These are phyloP conservation scores for Lithohypha guttulata DNA, from an alignment of 2,329 filamentous ascomycete genomes.

Conservation along the genomic window DNA sequence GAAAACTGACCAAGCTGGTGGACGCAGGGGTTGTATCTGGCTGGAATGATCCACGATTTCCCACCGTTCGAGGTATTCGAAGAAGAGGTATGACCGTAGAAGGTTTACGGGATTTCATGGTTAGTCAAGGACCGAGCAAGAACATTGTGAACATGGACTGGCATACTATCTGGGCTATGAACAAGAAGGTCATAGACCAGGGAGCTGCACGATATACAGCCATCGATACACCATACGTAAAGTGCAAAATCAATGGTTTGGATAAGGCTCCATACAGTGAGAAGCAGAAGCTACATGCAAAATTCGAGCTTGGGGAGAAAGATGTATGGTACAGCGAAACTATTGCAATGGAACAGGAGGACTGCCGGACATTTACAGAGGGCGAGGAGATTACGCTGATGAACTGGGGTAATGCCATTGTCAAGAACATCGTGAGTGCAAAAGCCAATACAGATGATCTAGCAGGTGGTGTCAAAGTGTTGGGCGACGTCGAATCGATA, in stretches of 20 bases:
- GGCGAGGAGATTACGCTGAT: conserved; percentile 28
- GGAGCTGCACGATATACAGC: conserved; percentile 25
- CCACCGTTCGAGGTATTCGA: conserved; percentile 40
- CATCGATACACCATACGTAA: conserved; percentile 23
- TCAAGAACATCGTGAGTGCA: conserved; percentile 19
- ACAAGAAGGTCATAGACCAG: conserved; percentile 79
- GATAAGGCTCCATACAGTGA: conserved; percentile 37
- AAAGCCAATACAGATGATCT: conserved; percentile 15
- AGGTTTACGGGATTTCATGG: conserved; percentile 39
- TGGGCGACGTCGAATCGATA: conserved; percentile 51
- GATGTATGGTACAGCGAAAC: conserved; percentile 25
- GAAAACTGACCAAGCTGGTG: conserved; percentile 42
- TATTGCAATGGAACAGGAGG: conserved; percentile 26
- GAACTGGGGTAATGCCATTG: conserved; percentile 26
- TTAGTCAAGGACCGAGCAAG: conserved; percentile 40
- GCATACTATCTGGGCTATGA: conserved; percentile 43
- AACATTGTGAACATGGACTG: conserved; percentile 41
- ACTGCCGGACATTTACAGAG: conserved; percentile 24
- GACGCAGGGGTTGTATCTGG: conserved; percentile 39
- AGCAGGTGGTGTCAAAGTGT: conserved; percentile 15
- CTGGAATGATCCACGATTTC: conserved; percentile 43
- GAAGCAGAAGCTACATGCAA: conserved; percentile 26
- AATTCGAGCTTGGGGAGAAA: conserved; percentile 27
- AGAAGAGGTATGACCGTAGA: conserved; percentile 40
- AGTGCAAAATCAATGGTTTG: conserved; percentile 46